Evolutionary conservation across 2,329 filamentous ascomycete genomes (phyloP), one percentile per base, ranked within the genome.

Genomic region (Trematosphaeria pertusa): DNA sequence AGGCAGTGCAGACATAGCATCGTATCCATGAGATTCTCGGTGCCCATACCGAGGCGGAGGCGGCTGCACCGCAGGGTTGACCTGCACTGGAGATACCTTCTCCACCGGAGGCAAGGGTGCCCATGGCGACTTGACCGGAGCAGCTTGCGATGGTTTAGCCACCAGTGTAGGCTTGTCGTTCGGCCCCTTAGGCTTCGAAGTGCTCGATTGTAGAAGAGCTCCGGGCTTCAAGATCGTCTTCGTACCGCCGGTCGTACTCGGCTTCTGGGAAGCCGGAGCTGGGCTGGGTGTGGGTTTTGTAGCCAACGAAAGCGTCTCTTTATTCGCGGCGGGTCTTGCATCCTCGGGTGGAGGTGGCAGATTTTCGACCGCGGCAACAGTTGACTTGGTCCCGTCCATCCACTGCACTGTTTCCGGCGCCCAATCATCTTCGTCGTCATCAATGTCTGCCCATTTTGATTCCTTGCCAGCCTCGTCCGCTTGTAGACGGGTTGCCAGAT

Each of bases 121-220:
- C 93, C 93, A 97, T 3, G 93, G 93, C 3, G 92, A 97, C 67
- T 96, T 97, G 19, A 86, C 82, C 0, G 91, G 87, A 1, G 85
- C 80, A 7, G 87, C 82, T 3, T 82, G 79, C 1, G 86, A 83
- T 12, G 87, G 86, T 64, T 91, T 92, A 7, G 87, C 81, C 32
- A 91, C 86, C 4, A 91, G 73, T 0, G 86, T 87, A 22, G 87
- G 86, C 67, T 88, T 91, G 43, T 90, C 87, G 8, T 82, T 77
- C 4, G 82, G 82, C 28, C 82, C 83, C 63, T 88, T 89, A 14
- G 73, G 64, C 50, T 74, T 78, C 5, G 64, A 59, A 49, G 72
- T 68, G 12, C 59, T 62, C 19, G 56, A 41, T 40, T 60, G 61
- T 19, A 66, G 60, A 44, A 67, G 63, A 28, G 68, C 71, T 37